Base-by-base conservation (phyloP, 2,329 filamentous ascomycete genomes). In the Clonostachys chloroleuca region DNA sequence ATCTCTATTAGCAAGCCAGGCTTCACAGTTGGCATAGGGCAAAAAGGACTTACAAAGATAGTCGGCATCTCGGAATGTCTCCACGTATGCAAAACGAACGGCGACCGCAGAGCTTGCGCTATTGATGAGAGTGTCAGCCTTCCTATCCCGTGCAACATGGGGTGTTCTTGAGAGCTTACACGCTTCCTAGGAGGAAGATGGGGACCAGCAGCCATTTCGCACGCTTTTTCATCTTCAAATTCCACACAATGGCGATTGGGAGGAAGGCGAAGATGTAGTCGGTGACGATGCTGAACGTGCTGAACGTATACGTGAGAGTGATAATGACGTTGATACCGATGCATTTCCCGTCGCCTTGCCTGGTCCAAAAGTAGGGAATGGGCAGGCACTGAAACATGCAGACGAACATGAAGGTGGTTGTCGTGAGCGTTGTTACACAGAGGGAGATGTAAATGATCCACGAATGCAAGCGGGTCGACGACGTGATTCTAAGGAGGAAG, bases 131-230 rank as follows among this genome's bases (percentile, higher is more conserved):
- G 24, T 10, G 24, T 30, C 24, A 30, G 24, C 24, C 24, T 30
- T 30, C 24, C 24, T 30, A 30, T 30, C 24, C 10, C 24, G 24
- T 30, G 24, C 24, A 30, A 30, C 24, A 30, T 30, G 9, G 24
- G 24, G 24, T 30, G 24, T 30, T 30, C 8, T 30, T 2, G 24
- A 10, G 24, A 30, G 63, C 63, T 51, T 58, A 67, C 72, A 74
- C 56, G 54, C 80, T 80, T 30, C 79, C 83, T 64, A 84, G 72
- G 6, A 70, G 69, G 43, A 85, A 62, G 40, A 84, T 69, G 7
- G 68, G 66, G 9, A 73, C 72, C 20, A 83, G 63, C 3, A 77
- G 69, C 6, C 70, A 34, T 55, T 82, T 84, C 3, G 72, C 74
- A 47, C 65, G 69, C 8, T 51, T 54, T 40, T 72, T 72, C 72